Evolutionary conservation across 75 land plant genomes (phyloP).

Genomic region (Selaginella moellendorffii): DNA sequence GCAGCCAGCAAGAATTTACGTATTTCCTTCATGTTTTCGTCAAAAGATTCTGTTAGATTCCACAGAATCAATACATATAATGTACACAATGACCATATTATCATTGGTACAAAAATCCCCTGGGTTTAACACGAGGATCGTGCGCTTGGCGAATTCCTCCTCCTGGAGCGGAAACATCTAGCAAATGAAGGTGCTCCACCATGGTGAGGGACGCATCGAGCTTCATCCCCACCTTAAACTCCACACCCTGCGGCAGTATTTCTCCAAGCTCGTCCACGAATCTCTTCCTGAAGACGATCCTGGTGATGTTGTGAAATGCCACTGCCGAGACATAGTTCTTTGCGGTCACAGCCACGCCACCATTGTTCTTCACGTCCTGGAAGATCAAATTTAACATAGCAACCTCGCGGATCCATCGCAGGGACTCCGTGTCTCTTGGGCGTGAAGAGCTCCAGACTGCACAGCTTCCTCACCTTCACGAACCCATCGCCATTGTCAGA

Average conservation of each 20-base stretch:
- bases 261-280: constrained; percentile 64
- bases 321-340: constrained; percentile 54
- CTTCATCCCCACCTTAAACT: constrained; percentile 82
- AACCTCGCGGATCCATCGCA: constrained; percentile 61
- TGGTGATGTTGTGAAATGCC: constrained; percentile 93
- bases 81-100: no score
- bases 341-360: constrained; percentile 33
- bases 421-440: constrained; percentile 62
- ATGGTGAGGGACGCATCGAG: constrained; percentile 61
- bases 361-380: neutral
- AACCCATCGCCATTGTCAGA: constrained; percentile 94
- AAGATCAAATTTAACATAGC: neutral
- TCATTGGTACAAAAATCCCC: no score
- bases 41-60: no score
- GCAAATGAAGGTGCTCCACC: constrained; percentile 63
- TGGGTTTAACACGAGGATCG: no score
- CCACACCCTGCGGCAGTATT: constrained; percentile 64
- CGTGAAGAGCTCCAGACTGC: constrained; percentile 88
- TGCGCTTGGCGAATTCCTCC: constrained; percentile 51
- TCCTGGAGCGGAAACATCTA: constrained; percentile 84
- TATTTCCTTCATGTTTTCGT: no score
- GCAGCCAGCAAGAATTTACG: no score
- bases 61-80: no score
- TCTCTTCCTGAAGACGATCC: constrained; percentile 84
- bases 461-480: constrained; percentile 38